Base-by-base conservation (phyloP, 441 rosid species). In the Populus trichocarpa region DNA sequence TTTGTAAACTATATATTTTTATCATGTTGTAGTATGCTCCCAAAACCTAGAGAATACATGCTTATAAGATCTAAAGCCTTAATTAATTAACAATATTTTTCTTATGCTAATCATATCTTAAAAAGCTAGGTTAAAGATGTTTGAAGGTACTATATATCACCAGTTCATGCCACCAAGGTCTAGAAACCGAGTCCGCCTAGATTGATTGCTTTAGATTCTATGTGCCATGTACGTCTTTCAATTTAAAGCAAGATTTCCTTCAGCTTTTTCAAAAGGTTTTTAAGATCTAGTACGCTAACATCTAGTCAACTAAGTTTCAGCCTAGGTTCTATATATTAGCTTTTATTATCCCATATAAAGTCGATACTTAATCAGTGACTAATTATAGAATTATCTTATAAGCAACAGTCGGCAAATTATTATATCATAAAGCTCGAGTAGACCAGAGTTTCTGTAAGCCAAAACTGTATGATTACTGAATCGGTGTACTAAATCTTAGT, bases 141-240 rank as follows among this genome's bases (percentile, higher is more conserved):
- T 82, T 77, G 35, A 36, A 74, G 76, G 79, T 46, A 77, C 73
- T 85, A 74, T 75, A 50, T 80, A 67, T 79, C 83, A 81, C 80
- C 82, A 79, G 82, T 82, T 75, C 75, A 76, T 78, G 76, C 83
- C 88, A 87, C 83, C 74, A 74, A 70, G 67, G 80, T 66, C 74
- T 46, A 18, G 67, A 71, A 72, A 70, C 79, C 72, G 80, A 84
- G 79, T 80, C 85, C 88, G 83, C 82, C 88, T 81, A 81, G 76
- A 84, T 74, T 81, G 78, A 78, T 77, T 79, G 72, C 83, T 77
- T 84, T 85, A 77, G 84, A 77, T 83, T 78, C 80, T 76, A 18
- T 46, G 69, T 67, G 63, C 30, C 38, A 0, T 50, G 53, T 13
- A 74, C 66, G 2, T 75, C 50, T 81, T 73, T 78, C 8, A 18